These are phyloP conservation scores for Colletotrichum magnum DNA, from an alignment of 2,329 filamentous ascomycete species.

Conservation along the genomic window DNA sequence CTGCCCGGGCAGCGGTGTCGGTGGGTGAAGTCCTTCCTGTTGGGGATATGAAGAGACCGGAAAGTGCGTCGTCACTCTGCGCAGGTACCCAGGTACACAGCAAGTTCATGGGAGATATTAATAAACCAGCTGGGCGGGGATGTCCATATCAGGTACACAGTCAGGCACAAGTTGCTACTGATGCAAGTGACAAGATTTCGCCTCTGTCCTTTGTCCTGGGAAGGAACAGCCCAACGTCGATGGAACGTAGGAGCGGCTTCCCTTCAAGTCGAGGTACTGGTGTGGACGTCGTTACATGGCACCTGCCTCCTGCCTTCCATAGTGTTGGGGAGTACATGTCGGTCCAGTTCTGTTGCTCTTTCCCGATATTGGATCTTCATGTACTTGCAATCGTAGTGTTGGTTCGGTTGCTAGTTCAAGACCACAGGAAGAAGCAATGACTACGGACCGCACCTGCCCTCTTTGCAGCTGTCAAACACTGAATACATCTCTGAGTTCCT, in stretches of 20 bases:
- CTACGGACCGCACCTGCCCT: neutral
- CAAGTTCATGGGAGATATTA: constrained; percentile 12
- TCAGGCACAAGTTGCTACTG: neutral
- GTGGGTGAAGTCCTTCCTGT: neutral
- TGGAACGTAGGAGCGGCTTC: no score
- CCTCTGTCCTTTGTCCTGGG: neutral
- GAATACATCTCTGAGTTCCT: neutral
- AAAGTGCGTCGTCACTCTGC: neutral
- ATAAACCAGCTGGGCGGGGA: constrained; percentile 4
- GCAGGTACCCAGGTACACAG: neutral
- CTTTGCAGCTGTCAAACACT: neutral
- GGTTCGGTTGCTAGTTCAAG: constrained; percentile 8
- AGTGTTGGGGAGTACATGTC: neutral
- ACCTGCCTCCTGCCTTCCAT: neutral
- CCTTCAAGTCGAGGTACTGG: no score
- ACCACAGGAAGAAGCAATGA: constrained; percentile 6
- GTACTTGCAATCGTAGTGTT: constrained; percentile 15
- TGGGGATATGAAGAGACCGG: neutral
- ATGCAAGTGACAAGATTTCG: neutral
- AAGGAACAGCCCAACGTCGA: no score
- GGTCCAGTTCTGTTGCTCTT: neutral
- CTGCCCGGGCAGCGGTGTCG: neutral
- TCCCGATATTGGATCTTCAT: constrained; percentile 1
- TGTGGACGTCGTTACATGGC: no score
- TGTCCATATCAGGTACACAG: neutral